Percentiles rank a stretch among this genome's conserved stretches.
These are phyloP conservation scores for Neoscytalidium dimidiatum DNA, from an alignment of 2,329 filamentous ascomycete genomes.

Conservation along the genomic window DNA sequence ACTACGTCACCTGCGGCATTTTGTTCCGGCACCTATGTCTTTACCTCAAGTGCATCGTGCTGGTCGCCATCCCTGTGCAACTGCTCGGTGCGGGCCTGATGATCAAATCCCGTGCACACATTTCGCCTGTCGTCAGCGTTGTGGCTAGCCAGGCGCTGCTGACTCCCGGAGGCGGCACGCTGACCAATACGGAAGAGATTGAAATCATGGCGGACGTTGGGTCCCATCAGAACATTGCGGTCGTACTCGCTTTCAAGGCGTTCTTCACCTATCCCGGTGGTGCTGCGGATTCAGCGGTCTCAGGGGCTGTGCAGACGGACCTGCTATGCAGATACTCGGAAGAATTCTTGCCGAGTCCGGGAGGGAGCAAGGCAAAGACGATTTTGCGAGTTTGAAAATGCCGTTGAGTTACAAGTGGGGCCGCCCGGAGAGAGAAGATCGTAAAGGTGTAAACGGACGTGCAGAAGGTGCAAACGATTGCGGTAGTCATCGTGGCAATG, in stretches of 20 bases:
- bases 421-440: slow-evolving; percentile 46
- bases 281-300: slow-evolving; percentile 48
- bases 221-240: too few species aligned
- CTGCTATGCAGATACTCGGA: slow-evolving; percentile 54
- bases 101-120: background rate
- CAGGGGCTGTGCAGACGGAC: slow-evolving; percentile 64
- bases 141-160: background rate
- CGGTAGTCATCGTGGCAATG: background rate
- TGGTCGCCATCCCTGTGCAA: background rate
- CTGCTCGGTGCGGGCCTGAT: background rate
- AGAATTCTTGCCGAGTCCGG: slow-evolving; percentile 46
- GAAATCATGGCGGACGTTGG: too few species aligned
- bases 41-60: background rate
- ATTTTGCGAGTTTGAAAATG: slow-evolving; percentile 53
- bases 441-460: slow-evolving; percentile 30
- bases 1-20: slow-evolving; percentile 31
- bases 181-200: too few species aligned
- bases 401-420: slow-evolving; percentile 58
- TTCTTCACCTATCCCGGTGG: slow-evolving; percentile 59
- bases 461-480: slow-evolving; percentile 34
- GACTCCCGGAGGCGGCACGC: background rate
- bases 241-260: too few species aligned
- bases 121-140: too few species aligned
- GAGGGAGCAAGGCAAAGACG: slow-evolving; percentile 37
- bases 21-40: slow-evolving; percentile 12